Conservation (phyloP, 2,329 filamentous ascomycete genomes). For the Camptophora hylomeconis region DNA sequence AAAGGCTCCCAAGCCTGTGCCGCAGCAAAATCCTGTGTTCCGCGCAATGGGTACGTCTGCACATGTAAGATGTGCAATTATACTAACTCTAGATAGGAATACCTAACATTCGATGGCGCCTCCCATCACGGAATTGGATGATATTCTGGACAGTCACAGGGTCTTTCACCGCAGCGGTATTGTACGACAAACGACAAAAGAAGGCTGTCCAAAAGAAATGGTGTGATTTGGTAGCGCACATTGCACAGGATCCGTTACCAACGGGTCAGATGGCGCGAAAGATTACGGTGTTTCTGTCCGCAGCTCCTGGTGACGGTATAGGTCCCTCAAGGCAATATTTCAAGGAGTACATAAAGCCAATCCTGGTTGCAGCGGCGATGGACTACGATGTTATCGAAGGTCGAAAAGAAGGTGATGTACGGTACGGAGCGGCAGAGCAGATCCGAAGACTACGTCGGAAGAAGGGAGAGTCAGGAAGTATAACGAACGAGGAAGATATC, state of each 20-base stretch:
- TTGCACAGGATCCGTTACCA: constrained; percentile 63
- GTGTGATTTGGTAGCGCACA: constrained; percentile 70
- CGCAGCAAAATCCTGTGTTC: constrained; percentile 55
- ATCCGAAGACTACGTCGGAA: constrained; percentile 56
- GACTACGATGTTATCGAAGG: constrained; percentile 97
- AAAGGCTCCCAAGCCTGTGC: constrained; percentile 29
- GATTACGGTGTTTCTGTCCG: constrained; percentile 72
- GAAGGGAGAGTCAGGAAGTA: constrained; percentile 40
- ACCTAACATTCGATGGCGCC: constrained; percentile 65
- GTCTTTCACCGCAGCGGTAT: constrained; percentile 63
- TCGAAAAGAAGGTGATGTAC: constrained; percentile 78
- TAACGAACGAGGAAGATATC: constrained; percentile 26
- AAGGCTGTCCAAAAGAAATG: constrained; percentile 74
- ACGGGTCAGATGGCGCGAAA: constrained; percentile 65
- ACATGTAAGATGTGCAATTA: constrained; percentile 1
- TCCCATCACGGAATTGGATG: constrained; percentile 94
- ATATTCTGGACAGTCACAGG: constrained; percentile 78
- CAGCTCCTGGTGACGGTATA: constrained; percentile 76
- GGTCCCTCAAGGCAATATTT: constrained; percentile 86
- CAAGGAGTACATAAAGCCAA: constrained; percentile 86
- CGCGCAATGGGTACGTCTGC: constrained; percentile 49
- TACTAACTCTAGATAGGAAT: constrained; percentile 43
- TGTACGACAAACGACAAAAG: constrained; percentile 90
- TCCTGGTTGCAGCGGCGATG: constrained; percentile 75
- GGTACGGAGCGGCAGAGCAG: constrained; percentile 73